phyloP scores from a whole-genome alignment of 768 basidiomycete species.

The Lactarius vividus region DNA sequence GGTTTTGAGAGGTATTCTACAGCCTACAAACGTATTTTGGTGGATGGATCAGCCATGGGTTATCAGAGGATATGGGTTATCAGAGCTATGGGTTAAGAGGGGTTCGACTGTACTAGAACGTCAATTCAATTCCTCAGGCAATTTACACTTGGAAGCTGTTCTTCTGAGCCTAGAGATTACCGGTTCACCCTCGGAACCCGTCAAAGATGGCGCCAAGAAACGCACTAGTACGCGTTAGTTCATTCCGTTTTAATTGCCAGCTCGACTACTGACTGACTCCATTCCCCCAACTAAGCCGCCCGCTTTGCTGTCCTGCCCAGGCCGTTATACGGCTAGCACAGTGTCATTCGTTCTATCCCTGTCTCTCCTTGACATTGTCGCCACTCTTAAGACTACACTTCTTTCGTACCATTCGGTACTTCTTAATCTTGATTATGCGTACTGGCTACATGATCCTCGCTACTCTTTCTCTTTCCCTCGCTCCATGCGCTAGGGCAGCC shows the following conservation, averaged over 20 bases:
- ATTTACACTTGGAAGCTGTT: no score
- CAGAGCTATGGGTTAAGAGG: no score
- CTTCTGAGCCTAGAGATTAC: no score
- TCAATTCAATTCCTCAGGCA: slow-evolving; percentile 13
- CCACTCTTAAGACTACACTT: slow-evolving; percentile 24
- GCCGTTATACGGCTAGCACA: slow-evolving; percentile 10
- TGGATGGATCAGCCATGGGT: no score
- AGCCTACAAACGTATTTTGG: no score
- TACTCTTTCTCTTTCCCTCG: slow-evolving; percentile 7
- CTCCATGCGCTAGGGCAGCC: slow-evolving; percentile 6
- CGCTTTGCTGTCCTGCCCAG: neutral
- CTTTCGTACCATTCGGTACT: slow-evolving; percentile 21
- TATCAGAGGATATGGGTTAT: no score
- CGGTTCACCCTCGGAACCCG: neutral
- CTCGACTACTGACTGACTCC: no score
- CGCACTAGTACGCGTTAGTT: no score
- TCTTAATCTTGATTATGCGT: slow-evolving; percentile 36
- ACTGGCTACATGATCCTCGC: slow-evolving; percentile 31
- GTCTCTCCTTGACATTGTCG: slow-evolving; percentile 31
- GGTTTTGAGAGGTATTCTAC: no score
- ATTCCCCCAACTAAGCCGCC: slow-evolving; percentile 3
- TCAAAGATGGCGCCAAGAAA: neutral
- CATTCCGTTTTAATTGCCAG: no score
- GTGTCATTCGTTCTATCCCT: slow-evolving; percentile 28
- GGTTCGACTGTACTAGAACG: no score